Base-by-base conservation (phyloP, 495 filamentous ascomycete species). In the Ascodesmis nigricans region DNA sequence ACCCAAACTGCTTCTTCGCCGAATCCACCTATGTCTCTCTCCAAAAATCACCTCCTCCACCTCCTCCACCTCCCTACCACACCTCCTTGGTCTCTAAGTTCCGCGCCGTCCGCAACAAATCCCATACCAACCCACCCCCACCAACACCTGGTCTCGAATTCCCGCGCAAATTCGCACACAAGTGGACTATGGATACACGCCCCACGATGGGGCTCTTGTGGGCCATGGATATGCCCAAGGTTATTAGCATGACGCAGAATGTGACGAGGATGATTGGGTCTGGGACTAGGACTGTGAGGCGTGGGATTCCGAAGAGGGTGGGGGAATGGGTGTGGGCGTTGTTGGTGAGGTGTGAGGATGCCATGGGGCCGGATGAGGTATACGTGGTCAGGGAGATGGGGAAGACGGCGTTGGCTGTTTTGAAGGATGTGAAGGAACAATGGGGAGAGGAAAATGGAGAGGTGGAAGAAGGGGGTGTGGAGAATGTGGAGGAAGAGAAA, bases 271-370 rank as follows among this genome's bases (percentile, higher is more conserved):
- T 21, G 19, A 45, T 32, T n/a, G 41, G 18, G 18, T 43, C 28
- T 33, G 36, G 18, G 11, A 27, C 21, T 3, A 51, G 33, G 14
- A 48, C 24, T 6, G 42, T 39, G 4, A 43, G 26, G 23, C 41
- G 41, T 5, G 42, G 45, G 19, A 50, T 58, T 3, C 56, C 46
- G 31, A 55, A 54, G 22, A 55, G 50, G 16, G 45, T 53, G 14
- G 53, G 53, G 0, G 53, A 55, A 42, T 62, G 59, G 33, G 52
- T 50, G 32, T 63, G 59, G 28, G 59, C 55, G 1, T 43, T 60
- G 38, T 54, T 63, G 21, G 48, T 52, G 30, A 57, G 48, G 25
- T 47, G 47, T 14, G 55, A 55, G n/a, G 41, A 50, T n/a, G 46
- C 53, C 33, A 55, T 52, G 39, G 53, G 41, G 18, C 56, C 55